Evolutionary conservation across 495 filamentous ascomycete genomes (phyloP).

Genomic region (Lasiosphaeriaceae sp.): DNA sequence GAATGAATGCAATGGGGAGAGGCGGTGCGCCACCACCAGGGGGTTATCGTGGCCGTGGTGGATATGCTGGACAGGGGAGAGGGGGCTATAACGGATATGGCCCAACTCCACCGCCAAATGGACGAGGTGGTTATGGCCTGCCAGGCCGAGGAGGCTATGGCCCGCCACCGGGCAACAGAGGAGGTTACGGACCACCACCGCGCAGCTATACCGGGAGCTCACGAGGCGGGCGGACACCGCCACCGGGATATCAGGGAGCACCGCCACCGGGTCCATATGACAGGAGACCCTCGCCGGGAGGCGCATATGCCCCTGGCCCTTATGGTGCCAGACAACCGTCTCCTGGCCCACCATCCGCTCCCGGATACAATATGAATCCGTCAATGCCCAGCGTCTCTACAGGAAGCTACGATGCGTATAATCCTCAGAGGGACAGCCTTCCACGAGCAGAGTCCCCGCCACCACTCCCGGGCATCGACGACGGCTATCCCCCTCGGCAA

Average conservation of each 20-base stretch:
- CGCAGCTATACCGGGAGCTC: constrained; percentile 56
- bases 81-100: constrained; percentile 38
- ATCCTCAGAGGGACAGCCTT: constrained; percentile 34
- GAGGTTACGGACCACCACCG: constrained; percentile 46
- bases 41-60: constrained; percentile 53
- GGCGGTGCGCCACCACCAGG: constrained; percentile 48
- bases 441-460: constrained; percentile 60
- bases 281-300: constrained; percentile 44
- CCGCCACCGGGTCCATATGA: constrained; percentile 37
- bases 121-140: constrained; percentile 38
- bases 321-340: constrained; percentile 31
- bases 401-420: constrained; percentile 40
- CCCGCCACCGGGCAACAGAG: constrained; percentile 32
- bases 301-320: constrained; percentile 37
- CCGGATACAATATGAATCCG: constrained; percentile 35
- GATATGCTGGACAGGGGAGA: constrained; percentile 39
- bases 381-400: constrained; percentile 27
- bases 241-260: constrained; percentile 45
- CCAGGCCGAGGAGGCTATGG: constrained; percentile 44
- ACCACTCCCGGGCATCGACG: constrained; percentile 55
- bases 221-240: constrained; percentile 51
- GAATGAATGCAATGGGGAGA: constrained; percentile 52
- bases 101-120: constrained; percentile 20
- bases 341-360: constrained; percentile 31
- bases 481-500: constrained; percentile 54